Base-by-base conservation (phyloP, 192 early-diverging fungal species). In the Mortierella hygrophila region DNA sequence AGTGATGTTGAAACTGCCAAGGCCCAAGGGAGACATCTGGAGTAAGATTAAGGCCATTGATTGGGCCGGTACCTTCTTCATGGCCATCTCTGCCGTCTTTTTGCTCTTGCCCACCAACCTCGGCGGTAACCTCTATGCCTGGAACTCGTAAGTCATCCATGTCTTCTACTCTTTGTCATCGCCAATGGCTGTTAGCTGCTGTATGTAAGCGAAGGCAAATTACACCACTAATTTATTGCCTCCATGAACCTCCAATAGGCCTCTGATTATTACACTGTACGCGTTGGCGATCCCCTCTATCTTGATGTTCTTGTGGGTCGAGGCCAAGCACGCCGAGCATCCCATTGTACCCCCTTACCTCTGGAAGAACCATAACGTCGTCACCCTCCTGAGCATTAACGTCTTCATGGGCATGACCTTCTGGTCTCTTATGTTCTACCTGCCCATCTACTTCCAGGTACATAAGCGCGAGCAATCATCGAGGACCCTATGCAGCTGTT, bases 391-490 rank as follows among this genome's bases (percentile, higher is more conserved):
- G 44, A 63, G 91, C 10, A 89, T 89, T 47, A 91, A 93, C 41
- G 79, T 94, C 68, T 94, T 97, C 76, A 91, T 91, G 76, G 91
- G 93, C 15, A 91, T 93, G 26, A 90, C 91, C 1, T 93, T 92
- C 15, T 92, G 90, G 77, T 89, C 89, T 7, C 82, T 93, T 1
- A 92, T 94, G n/a, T 96, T 93, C 74, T 97, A 96, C 88, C 85
- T 95, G n/a, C 93, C 94, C 40, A 87, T 93, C n/a, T 97, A 93
- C 88, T 96, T 97, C 82, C 93, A 96, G 83, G 90, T 97, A 86
- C 29, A 26, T 65, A 1, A 32, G 4, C 60, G 29, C 26, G 26
- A 11, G 29, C 44, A 92, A 90, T 69, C 13, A 46, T 46, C 13
- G 13, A 13, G 11, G 44, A 46, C 44, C 13, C 10, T 46, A 46